Evolutionary conservation across 2,329 filamentous ascomycete genomes (phyloP).

Genomic region (Diaporthe nobilis): DNA sequence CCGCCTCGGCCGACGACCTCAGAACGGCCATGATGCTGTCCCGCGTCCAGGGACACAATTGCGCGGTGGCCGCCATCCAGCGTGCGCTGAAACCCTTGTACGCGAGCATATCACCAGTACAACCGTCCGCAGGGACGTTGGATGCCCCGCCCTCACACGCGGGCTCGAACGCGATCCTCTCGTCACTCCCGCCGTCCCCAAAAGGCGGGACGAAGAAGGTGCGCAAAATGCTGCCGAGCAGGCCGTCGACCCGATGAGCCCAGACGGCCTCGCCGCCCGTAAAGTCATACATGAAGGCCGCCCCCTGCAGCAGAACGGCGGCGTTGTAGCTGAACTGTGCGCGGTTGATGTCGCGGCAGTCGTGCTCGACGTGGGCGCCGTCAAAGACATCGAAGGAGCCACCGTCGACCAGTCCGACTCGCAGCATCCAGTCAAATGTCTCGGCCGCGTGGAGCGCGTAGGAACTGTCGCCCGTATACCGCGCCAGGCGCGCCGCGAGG

Average conservation of each 20-base stretch:
- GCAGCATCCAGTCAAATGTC: conserved; percentile 69
- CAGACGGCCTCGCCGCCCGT: conserved; percentile 59
- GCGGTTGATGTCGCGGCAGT: conserved; percentile 67
- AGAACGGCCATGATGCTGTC: conserved; percentile 61
- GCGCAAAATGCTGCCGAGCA: conserved; percentile 58
- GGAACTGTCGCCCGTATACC: conserved; percentile 70
- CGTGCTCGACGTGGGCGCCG: conserved; percentile 63
- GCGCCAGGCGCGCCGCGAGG: conserved; percentile 70
- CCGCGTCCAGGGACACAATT: conserved; percentile 64
- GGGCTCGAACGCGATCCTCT: conserved; percentile 63
- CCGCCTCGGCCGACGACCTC: conserved; percentile 62
- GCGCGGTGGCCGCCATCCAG: conserved; percentile 64
- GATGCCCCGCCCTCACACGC: conserved; percentile 64
- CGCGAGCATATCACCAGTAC: conserved; percentile 70
- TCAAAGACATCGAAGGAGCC: conserved; percentile 71
- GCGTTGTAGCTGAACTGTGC: conserved; percentile 70
- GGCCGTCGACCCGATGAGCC: conserved; percentile 61
- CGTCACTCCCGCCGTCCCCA: conserved; percentile 6
- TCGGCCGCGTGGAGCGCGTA: conserved; percentile 70
- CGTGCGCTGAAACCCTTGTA: conserved; percentile 71
- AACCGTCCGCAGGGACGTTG: conserved; percentile 52
- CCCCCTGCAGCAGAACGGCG: conserved; percentile 66
- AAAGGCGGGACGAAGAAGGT: conserved; percentile 60
- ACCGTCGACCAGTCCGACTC: conserved; percentile 64
- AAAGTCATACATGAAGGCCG: conserved; percentile 71